These are phyloP conservation scores for Ascochyta viciae-villosae DNA, from an alignment of 2,329 filamentous ascomycete genomes.

Conservation along the genomic window DNA sequence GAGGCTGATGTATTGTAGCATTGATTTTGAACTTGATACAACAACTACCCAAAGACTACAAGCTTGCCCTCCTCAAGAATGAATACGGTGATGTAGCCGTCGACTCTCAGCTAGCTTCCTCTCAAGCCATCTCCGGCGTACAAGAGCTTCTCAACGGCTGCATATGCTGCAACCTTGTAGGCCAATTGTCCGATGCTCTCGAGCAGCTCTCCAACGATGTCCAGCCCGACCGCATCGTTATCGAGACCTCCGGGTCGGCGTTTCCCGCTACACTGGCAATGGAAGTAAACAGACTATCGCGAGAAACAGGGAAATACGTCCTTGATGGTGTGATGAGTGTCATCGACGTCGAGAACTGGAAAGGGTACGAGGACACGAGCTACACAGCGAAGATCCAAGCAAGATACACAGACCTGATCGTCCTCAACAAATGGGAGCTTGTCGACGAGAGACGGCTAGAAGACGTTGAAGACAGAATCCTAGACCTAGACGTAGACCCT, in stretches of 20 bases:
- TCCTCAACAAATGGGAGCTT: slow-evolving; percentile 92
- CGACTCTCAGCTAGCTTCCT: slow-evolving; percentile 88
- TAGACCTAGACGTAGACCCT: slow-evolving; percentile 80
- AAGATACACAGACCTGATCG: slow-evolving; percentile 85
- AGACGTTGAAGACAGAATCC: slow-evolving; percentile 77
- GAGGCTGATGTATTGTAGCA: slow-evolving; percentile 47
- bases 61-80: slow-evolving; percentile 94
- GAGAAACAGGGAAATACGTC: slow-evolving; percentile 72
- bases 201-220: slow-evolving; percentile 70
- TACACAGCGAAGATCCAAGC: slow-evolving; percentile 90
- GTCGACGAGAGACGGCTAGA: slow-evolving; percentile 78
- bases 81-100: slow-evolving; percentile 96
- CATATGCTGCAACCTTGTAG: slow-evolving; percentile 98
- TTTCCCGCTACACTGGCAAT: slow-evolving; percentile 85
- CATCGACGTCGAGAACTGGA: slow-evolving; percentile 94
- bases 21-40: slow-evolving; percentile 92
- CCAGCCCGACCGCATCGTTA: slow-evolving; percentile 81
- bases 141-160: slow-evolving; percentile 95
- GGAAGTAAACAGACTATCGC: slow-evolving; percentile 81
- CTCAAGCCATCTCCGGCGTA: slow-evolving; percentile 83
- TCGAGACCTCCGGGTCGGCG: slow-evolving; percentile 90
- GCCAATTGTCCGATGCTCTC: slow-evolving; percentile 83
- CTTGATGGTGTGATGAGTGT: slow-evolving; percentile 90
- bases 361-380: slow-evolving; percentile 88
- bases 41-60: slow-evolving; percentile 86